phyloP scores from a whole-genome alignment of 2,329 filamentous ascomycete species.

The Dactylella cylindrospora region DNA sequence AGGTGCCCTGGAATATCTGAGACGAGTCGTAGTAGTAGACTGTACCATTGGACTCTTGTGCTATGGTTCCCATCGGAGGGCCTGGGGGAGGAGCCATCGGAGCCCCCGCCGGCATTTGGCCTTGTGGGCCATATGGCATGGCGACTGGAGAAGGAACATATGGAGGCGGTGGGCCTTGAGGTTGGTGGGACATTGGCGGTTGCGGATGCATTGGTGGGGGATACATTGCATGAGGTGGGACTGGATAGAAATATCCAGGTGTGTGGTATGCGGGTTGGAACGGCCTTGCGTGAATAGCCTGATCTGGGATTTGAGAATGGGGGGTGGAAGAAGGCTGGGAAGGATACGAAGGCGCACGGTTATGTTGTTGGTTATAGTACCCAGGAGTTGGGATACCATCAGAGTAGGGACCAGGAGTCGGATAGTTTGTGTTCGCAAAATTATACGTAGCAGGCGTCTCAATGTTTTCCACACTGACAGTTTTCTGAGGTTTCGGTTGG shows the following conservation, averaged over 20 bases:
- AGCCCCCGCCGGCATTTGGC: conserved; percentile 52
- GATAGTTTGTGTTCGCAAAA: conserved; percentile 61
- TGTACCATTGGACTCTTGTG: conserved; percentile 92
- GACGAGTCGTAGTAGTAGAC: conserved; percentile 88
- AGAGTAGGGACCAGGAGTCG: conserved; percentile 46
- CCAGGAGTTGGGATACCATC: conserved; percentile 48
- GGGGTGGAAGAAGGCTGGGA: conserved; percentile 53
- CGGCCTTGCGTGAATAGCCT: conserved; percentile 83
- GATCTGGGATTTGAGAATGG: conserved; percentile 72
- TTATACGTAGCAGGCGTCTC: conserved; percentile 70
- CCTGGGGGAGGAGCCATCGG: conserved; percentile 47
- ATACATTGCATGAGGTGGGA: conserved; percentile 41
- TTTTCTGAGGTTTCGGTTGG: conserved; percentile 90
- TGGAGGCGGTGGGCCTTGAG: conserved; percentile 49
- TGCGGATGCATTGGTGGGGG: conserved; percentile 36
- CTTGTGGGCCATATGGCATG: conserved; percentile 50
- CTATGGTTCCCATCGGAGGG: conserved; percentile 55
- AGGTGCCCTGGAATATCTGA: conserved; percentile 71
- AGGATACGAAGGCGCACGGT: conserved; percentile 42
- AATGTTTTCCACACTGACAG: conserved; percentile 88
- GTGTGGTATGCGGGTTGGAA: conserved; percentile 75
- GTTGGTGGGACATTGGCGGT: conserved; percentile 49
- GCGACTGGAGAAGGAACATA: conserved; percentile 48
- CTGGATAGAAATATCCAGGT: conserved; percentile 38
- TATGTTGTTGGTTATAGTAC: conserved; percentile 39